Conservation (phyloP, 2,329 filamentous ascomycete genomes). For the Penicillium psychrosexuale region DNA sequence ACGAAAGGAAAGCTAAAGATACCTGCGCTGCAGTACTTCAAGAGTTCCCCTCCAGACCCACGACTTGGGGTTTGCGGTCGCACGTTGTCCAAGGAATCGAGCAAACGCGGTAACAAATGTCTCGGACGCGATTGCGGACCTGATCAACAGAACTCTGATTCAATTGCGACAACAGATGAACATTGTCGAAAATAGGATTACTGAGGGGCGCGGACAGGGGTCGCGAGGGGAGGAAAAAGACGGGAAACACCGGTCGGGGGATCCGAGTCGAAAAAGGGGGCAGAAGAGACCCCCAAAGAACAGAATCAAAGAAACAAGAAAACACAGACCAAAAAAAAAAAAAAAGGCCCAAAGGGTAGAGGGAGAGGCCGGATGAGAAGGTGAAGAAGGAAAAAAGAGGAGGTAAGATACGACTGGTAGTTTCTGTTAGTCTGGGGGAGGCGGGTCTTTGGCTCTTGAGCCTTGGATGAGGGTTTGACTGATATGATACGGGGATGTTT, state of each 20-base stretch:
- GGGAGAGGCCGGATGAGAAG: slow-evolving; percentile 12
- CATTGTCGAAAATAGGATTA: slow-evolving; percentile 24
- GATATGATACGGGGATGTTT: not conserved
- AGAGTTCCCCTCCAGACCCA: slow-evolving; percentile 21
- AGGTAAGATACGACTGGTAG: slow-evolving; percentile 18
- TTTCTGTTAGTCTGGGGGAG: slow-evolving; percentile 22
- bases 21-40: slow-evolving; percentile 34
- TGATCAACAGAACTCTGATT: slow-evolving; percentile 12
- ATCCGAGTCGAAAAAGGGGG: slow-evolving; percentile 13
- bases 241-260: slow-evolving; percentile 19
- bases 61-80: slow-evolving; percentile 19
- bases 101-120: slow-evolving; percentile 25
- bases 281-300: slow-evolving; percentile 2
- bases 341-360: slow-evolving; percentile 6
- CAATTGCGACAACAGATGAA: slow-evolving; percentile 20
- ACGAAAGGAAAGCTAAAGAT: slow-evolving; percentile 18
- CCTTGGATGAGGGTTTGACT: slow-evolving; percentile 3
- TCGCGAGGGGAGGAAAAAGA: slow-evolving; percentile 26
- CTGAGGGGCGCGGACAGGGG: slow-evolving; percentile 26
- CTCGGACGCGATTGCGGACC: slow-evolving; percentile 23
- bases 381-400: slow-evolving; percentile 20
- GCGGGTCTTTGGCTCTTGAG: slow-evolving; percentile 15
- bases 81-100: slow-evolving; percentile 24
- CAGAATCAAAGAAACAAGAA: slow-evolving; percentile 15
- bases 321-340: slow-evolving; percentile 14